These are phyloP conservation scores for Berberis vulgaris DNA, from an alignment of 164 flowering plant genomes.

Conservation along the genomic window DNA sequence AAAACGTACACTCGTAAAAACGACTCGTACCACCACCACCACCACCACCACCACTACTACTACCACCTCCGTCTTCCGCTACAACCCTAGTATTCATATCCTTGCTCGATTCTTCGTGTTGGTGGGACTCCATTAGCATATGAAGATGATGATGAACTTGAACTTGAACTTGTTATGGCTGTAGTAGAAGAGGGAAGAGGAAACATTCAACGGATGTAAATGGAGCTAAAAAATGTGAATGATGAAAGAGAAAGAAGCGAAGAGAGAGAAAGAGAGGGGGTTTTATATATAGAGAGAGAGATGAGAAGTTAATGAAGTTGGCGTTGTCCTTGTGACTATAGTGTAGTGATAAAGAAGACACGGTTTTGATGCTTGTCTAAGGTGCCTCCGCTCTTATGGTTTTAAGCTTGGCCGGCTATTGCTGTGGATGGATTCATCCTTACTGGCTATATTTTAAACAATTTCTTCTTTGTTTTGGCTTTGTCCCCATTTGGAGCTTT, in stretches of 20 bases:
- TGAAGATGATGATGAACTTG: background rate
- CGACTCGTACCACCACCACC: conserved; percentile 15
- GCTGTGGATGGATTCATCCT: background rate
- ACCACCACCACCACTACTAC: conserved; percentile 8
- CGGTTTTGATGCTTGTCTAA: conserved; percentile 17
- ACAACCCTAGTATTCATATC: conserved; percentile 10
- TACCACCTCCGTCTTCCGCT: conserved; percentile 17
- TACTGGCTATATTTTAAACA: background rate
- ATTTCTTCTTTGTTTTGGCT: background rate
- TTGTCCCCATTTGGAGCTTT: conserved; percentile 1
- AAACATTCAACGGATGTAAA: background rate
- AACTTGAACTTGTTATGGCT: background rate
- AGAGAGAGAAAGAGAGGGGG: background rate
- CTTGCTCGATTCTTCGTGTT: conserved; percentile 13
- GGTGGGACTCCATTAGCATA: conserved; percentile 17
- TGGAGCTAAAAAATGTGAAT: conserved; percentile 5
- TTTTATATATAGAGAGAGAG: background rate
- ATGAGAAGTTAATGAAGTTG: conserved; percentile 21
- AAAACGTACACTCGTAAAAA: conserved; percentile 48
- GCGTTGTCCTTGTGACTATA: conserved; percentile 13
- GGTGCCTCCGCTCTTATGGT: background rate
- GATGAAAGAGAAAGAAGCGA: background rate
- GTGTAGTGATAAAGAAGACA: conserved; percentile 11
- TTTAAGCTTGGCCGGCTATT: conserved; percentile 21
- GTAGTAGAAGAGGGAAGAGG: background rate